phyloP scores from a whole-genome alignment of 495 filamentous ascomycete species.

The Penicillium chermesinum region DNA sequence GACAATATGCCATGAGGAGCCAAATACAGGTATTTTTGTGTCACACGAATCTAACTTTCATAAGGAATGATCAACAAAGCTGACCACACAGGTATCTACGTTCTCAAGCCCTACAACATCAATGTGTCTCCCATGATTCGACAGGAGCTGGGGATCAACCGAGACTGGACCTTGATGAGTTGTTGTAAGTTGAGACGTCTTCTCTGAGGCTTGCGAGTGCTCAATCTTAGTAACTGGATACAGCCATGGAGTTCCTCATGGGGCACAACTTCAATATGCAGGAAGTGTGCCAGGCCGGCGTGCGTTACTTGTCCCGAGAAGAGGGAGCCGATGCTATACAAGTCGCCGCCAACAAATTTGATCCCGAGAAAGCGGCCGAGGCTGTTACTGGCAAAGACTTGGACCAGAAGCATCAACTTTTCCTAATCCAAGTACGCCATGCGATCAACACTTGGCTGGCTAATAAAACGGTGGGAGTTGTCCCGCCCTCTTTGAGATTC shows the following conservation, averaged over 20 bases:
- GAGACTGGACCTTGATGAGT: constrained; percentile 50
- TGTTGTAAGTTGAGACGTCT: constrained; percentile 34
- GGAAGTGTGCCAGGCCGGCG: constrained; percentile 50
- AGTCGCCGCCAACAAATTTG: constrained; percentile 20
- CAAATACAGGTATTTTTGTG: constrained; percentile 30
- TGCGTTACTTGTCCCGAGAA: constrained; percentile 63
- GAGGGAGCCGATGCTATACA: constrained; percentile 49
- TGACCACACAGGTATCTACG: constrained; percentile 45
- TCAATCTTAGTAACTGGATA: constrained; percentile 5
- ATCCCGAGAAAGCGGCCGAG: constrained; percentile 21
- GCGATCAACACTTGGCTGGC: constrained; percentile 47
- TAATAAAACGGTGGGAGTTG: no score
- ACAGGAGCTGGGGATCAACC: constrained; percentile 47
- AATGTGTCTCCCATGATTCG: constrained; percentile 52
- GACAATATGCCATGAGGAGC: constrained; percentile 57
- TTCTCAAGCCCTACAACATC: constrained; percentile 65
- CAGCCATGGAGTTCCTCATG: constrained; percentile 59
- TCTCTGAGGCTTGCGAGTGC: background rate
- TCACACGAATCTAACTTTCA: no score
- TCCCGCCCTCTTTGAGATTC: no score
- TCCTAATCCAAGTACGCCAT: constrained; percentile 44
- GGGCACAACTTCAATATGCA: constrained; percentile 60
- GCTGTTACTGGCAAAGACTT: constrained; percentile 50
- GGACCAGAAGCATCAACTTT: constrained; percentile 52
- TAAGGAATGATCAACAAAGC: constrained; percentile 1